Percentiles rank a stretch among this genome's conserved stretches.
Conservation (phyloP, 2,329 filamentous ascomycete genomes). For the Colletotrichum sublineola region DNA sequence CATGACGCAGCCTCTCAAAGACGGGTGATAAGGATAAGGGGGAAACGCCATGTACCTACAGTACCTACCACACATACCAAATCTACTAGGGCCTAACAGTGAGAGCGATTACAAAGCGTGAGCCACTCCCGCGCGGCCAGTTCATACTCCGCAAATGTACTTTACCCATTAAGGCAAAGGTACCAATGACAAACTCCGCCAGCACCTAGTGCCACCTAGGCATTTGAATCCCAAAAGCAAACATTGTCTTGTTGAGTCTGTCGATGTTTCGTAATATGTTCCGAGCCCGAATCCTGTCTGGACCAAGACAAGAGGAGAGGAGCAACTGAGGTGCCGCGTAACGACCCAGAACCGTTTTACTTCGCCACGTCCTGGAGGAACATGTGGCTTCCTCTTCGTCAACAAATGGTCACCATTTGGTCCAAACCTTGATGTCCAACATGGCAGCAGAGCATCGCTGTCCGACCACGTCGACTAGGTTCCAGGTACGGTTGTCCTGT, state of each 20-base stretch:
- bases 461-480: constrained; percentile 28
- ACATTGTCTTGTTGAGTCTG: background rate
- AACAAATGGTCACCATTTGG: background rate
- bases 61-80: constrained; percentile 7
- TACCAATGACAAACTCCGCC: background rate
- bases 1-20: constrained; percentile 38
- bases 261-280: background rate
- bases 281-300: background rate
- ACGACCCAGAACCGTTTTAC: background rate
- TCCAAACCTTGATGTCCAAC: background rate
- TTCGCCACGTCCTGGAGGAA: background rate
- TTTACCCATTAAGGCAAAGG: no score
- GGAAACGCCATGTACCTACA: background rate
- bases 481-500: constrained; percentile 26
- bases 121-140: constrained; percentile 23
- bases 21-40: constrained; percentile 31
- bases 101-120: constrained; percentile 35
- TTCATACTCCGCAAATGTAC: no score
- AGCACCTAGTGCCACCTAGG: background rate
- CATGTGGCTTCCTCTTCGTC: background rate
- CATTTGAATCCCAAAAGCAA: background rate
- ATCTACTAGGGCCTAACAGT: constrained; percentile 14
- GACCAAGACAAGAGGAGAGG: background rate
- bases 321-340: background rate
- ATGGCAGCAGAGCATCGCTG: background rate